Evolutionary conservation across 257 asterid genomes (phyloP), one percentile per base, ranked within the genome.

Genomic region (Linaria vulgaris): DNA sequence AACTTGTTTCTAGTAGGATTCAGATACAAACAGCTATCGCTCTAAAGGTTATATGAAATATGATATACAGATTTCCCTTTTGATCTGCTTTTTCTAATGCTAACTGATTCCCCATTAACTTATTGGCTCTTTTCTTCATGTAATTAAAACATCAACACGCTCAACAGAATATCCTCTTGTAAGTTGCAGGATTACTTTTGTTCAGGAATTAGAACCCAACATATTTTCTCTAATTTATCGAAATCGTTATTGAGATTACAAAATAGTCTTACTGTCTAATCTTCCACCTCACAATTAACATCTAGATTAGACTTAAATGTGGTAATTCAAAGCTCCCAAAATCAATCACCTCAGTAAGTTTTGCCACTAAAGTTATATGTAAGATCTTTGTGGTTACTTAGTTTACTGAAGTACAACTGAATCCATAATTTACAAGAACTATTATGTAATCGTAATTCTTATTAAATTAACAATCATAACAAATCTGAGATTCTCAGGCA

Each of bases 401-500:
- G 13, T 59, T 56, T 61, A 16, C 54, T 61, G 63, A 6, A 15
- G 21, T 37, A 72, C 10, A 23, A 30, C 41, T 16, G 21, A 44
- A 31, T 46, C 54, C 19, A 63, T 44, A 66, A 61, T 63, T 43
- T 48, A 24, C 27, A 47, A 31, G 15, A 45, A 38, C 37, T 16
- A 12, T 64, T 30, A 19, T 14, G 21, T 8, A 34, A 51, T 15
- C 34, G 19, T 30, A 48, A 67, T 21, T 15, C 63, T 50, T 48
- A 53, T 56, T n/a, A 22, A 61, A 34, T n/a, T 24, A 66, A 59
- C 44, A 21, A 63, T 59, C 53, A 66, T 62, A 68, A 49, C 12
- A 67, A 68, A 27, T 47, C 22, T 15, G 44, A 52, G 20, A 61
- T 15, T 53, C 52, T 71, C 67, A 75, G 48, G 64, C 82, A 70